These are phyloP conservation scores for Wickerhamiella dianesei DNA, from an alignment of 805 yeast species.

Conservation along the genomic window DNA sequence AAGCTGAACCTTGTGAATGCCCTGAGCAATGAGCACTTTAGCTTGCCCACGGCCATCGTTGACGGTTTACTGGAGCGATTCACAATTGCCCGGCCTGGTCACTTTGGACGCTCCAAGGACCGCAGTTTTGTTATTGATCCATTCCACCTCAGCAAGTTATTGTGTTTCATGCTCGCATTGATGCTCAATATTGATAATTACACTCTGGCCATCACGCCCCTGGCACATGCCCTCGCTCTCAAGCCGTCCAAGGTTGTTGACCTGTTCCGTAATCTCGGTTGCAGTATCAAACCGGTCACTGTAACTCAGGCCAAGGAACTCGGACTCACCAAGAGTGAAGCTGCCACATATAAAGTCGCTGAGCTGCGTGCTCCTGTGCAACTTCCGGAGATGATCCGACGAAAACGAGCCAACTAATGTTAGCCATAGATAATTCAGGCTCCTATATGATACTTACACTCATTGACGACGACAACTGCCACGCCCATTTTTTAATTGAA, in stretches of 20 bases:
- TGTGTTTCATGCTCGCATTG: conserved; percentile 63
- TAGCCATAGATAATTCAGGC: no score
- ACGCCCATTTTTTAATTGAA: no score
- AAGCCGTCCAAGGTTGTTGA: conserved; percentile 60
- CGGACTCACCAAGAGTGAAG: conserved; percentile 23
- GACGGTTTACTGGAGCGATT: conserved; percentile 63
- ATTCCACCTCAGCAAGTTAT: conserved; percentile 68
- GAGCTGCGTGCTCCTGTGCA: conserved; percentile 75
- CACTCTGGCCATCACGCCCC: conserved; percentile 59
- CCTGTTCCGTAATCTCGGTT: conserved; percentile 71
- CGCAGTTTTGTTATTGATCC: conserved; percentile 76
- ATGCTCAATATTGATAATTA: conserved; percentile 66
- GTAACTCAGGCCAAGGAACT: conserved; percentile 25
- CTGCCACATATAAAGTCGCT: conserved; percentile 61
- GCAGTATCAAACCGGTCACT: conserved; percentile 56
- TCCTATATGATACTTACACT: not conserved
- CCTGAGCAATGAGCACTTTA: conserved; percentile 33
- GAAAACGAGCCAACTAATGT: conserved; percentile 19
- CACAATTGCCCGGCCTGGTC: conserved; percentile 48
- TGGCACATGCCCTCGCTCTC: conserved; percentile 71
- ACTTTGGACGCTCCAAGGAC: conserved; percentile 59
- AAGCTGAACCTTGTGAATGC: conserved; percentile 45
- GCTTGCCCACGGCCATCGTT: conserved; percentile 56
- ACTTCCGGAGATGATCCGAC: conserved; percentile 67
- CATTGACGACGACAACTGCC: not conserved